Conservation (phyloP, 2,329 filamentous ascomycete species). For the Calonectria naviculata region DNA sequence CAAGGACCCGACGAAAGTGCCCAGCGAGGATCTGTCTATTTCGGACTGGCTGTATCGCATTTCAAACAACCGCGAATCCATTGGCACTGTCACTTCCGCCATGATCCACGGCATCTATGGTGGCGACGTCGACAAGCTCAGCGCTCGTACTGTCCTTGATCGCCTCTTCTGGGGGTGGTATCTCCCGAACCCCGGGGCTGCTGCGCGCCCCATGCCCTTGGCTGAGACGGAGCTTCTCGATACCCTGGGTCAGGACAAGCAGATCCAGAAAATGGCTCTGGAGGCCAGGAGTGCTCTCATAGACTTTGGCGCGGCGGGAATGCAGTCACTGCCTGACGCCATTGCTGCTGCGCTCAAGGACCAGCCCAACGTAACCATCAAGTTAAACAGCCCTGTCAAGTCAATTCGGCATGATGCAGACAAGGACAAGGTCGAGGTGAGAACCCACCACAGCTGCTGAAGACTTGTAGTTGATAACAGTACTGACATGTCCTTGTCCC, state of each 20-base stretch:
- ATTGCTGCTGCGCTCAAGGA: conserved; percentile 62
- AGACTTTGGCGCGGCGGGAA: conserved; percentile 63
- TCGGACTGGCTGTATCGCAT: conserved; percentile 49
- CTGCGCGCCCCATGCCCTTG: conserved; percentile 54
- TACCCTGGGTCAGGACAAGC: conserved; percentile 40
- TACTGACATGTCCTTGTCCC: not conserved
- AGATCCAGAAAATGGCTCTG: conserved; percentile 45
- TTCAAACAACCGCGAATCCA: conserved; percentile 52
- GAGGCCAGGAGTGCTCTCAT: conserved; percentile 45
- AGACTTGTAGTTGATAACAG: not conserved
- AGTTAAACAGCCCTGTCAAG: conserved; percentile 59
- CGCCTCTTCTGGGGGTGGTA: conserved; percentile 46
- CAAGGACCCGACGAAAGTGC: conserved; percentile 22
- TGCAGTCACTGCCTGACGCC: conserved; percentile 68
- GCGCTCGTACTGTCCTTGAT: conserved; percentile 69
- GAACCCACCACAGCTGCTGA: conserved; percentile 4
- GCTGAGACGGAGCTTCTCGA: conserved; percentile 44
- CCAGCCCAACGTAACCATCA: conserved; percentile 70
- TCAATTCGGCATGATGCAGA: conserved; percentile 54
- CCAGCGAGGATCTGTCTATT: conserved; percentile 47
- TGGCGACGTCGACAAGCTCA: conserved; percentile 85
- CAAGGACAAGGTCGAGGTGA: conserved; percentile 55
- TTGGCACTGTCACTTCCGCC: conserved; percentile 81
- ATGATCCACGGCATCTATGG: conserved; percentile 91
- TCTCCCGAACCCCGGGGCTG: conserved; percentile 42